Base-by-base conservation (phyloP, 768 basidiomycete species). In the Filobasidium wieringae region DNA sequence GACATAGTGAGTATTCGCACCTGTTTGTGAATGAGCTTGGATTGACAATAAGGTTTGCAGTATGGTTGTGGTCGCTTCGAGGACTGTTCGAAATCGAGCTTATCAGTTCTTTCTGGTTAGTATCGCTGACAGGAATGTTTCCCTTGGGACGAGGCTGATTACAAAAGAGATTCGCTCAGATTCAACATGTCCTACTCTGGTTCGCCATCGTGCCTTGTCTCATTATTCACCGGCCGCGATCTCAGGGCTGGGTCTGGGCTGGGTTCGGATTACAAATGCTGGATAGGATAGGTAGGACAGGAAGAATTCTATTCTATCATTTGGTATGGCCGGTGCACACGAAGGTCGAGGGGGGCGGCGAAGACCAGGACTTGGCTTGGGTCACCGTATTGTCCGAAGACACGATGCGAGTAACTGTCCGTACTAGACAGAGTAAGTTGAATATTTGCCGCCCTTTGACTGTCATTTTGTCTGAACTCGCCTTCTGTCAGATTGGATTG, bases 221-320 rank as follows among this genome's bases (percentile, higher is more conserved):
- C 12, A 55, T 61, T 9, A 53, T 61, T 15, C 60, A 61, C 26
- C 60, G 60, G 3, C 60, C 60, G 7, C 60, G 57, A n/a, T 39
- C 53, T 14, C 60, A 61, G 33, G 55, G 55, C 8, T 61, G 60
- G 60, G 53, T 61, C 51, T 61, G 60, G 60, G 60, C 60, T 1
- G 60, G 60, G 6, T 57, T 56, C 19, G 60, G 40, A 14, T 37
- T 61, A 2, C 60, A 61, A n/a, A 30, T 55, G 15, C 55, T 61
- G 2, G 60, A 61, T 24, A 39, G 55, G 6, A 47, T 57, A 31
- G 60, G 24, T 1, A 19, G 60, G 26, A 33, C 37, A 2, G 12
- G 14, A 2, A n/a, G 60, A 8, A 61, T 61, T 43, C 15, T 51
- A 26, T 61, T 57, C 41, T 61, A 61, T 34, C 39, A 39, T 33